These are phyloP conservation scores for Retiboletus flavoniger DNA, from an alignment of 1,284 basidiomycete genomes.

Conservation along the genomic window DNA sequence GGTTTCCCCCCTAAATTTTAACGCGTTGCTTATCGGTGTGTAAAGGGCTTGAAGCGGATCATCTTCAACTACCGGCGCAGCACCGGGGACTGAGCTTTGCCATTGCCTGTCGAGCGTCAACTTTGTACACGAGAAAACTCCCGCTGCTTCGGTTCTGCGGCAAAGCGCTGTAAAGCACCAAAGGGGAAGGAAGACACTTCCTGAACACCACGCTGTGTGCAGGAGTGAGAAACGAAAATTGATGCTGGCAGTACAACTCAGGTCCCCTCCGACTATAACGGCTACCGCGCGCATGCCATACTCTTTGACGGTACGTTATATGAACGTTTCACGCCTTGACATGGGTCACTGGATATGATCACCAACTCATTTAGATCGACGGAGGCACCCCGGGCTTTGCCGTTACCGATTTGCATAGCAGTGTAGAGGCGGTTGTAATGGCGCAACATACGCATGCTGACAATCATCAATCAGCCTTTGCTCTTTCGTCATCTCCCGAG, in stretches of 20 bases:
- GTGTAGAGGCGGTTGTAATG: neutral
- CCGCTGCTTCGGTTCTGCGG: neutral
- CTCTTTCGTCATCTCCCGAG: neutral
- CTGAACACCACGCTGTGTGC: neutral
- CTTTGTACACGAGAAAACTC: neutral
- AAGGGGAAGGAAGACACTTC: neutral
- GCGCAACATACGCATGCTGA: neutral
- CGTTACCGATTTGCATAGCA: neutral
- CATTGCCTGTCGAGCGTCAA: neutral
- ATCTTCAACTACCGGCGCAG: neutral
- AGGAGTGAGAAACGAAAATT: neutral
- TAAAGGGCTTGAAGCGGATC: neutral
- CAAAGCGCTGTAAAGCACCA: neutral
- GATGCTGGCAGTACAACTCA: neutral
- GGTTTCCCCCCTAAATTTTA: neutral
- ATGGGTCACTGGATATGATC: neutral
- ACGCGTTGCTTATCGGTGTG: neutral
- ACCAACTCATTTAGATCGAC: neutral
- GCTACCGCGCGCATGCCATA: neutral
- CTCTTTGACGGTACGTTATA: neutral
- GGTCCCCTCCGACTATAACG: slow-evolving; percentile 7
- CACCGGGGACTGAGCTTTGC: neutral
- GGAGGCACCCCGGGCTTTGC: neutral
- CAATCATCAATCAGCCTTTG: neutral
- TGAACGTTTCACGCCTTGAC: neutral